These are phyloP conservation scores for Taiozyma sp. DNA, from an alignment of 1,139 yeast genomes.

Conservation along the genomic window DNA sequence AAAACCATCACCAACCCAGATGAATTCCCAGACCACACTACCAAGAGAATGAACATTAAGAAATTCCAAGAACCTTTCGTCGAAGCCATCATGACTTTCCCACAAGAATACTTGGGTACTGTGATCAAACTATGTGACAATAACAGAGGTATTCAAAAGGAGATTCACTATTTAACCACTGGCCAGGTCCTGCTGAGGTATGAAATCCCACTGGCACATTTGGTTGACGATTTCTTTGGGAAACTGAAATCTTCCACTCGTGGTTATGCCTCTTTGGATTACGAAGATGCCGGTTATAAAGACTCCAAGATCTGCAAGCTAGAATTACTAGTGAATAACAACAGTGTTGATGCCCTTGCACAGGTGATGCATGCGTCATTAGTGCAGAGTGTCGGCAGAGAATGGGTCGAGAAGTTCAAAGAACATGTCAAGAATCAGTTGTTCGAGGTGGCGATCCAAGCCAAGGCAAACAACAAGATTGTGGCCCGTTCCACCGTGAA, in stretches of 20 bases:
- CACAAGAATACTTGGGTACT: constrained; percentile 80
- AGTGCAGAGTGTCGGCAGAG: constrained; percentile 65
- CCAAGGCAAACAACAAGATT: constrained; percentile 75
- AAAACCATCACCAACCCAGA: constrained; percentile 79
- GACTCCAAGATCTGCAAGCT: constrained; percentile 79
- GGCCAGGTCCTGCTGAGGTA: constrained; percentile 82
- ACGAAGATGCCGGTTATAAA: constrained; percentile 87
- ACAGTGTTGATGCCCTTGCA: constrained; percentile 86
- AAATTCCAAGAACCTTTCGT: constrained; percentile 83
- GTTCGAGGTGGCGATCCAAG: constrained; percentile 91
- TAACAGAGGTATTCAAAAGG: constrained; percentile 79
- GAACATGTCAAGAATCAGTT: constrained; percentile 75
- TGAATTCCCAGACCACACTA: constrained; percentile 69
- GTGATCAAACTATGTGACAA: constrained; percentile 84
- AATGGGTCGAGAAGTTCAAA: constrained; percentile 78
- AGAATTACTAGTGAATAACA: constrained; percentile 86
- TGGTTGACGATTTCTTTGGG: constrained; percentile 94
- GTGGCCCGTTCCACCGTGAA: constrained; percentile 91
- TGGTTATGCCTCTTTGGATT: constrained; percentile 93
- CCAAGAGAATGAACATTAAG: constrained; percentile 40
- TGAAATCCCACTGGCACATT: constrained; percentile 77
- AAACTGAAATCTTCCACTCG: constrained; percentile 82
- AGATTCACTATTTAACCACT: constrained; percentile 68
- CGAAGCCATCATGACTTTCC: constrained; percentile 86
- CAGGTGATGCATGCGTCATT: constrained; percentile 84